Conservation (phyloP, 805 yeast genomes). For the Maudiozyma pseudohumilis region DNA sequence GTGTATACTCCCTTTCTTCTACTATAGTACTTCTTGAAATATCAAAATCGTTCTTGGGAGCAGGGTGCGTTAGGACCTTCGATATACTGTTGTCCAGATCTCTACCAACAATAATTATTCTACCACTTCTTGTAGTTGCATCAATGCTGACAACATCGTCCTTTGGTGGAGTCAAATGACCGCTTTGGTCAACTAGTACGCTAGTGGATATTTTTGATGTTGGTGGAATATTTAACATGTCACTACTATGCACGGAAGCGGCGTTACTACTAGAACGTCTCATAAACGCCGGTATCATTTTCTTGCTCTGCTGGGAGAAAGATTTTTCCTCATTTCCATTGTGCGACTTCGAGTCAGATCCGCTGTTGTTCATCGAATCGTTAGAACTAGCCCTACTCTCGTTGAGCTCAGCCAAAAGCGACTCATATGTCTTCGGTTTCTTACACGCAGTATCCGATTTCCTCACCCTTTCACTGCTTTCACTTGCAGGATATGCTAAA, state of each 20-base stretch:
- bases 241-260: too few species aligned
- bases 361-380: background rate
- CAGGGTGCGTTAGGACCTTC: background rate
- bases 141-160: too few species aligned
- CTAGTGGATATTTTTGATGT: too few species aligned
- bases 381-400: background rate
- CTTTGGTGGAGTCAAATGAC: too few species aligned
- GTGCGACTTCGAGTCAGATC: background rate
- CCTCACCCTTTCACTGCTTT: slow-evolving; percentile 27
- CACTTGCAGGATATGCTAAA: slow-evolving; percentile 38
- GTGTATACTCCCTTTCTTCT: too few species aligned
- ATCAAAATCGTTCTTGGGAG: background rate
- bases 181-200: too few species aligned
- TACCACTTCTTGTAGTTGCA: too few species aligned
- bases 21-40: too few species aligned
- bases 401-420: background rate
- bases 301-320: slow-evolving; percentile 3
- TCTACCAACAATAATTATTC: slow-evolving; percentile 3
- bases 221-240: background rate
- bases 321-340: background rate
- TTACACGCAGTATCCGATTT: slow-evolving; percentile 30
- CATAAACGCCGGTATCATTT: slow-evolving; percentile 1
- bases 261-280: slow-evolving; percentile 1
- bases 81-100: background rate
- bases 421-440: slow-evolving; percentile 11